A percentile compares a stretch with the other conserved stretches of the same genome.
phyloP scores from a whole-genome alignment of 108 stramenopile species.

The Discostella pseudostelligera region DNA sequence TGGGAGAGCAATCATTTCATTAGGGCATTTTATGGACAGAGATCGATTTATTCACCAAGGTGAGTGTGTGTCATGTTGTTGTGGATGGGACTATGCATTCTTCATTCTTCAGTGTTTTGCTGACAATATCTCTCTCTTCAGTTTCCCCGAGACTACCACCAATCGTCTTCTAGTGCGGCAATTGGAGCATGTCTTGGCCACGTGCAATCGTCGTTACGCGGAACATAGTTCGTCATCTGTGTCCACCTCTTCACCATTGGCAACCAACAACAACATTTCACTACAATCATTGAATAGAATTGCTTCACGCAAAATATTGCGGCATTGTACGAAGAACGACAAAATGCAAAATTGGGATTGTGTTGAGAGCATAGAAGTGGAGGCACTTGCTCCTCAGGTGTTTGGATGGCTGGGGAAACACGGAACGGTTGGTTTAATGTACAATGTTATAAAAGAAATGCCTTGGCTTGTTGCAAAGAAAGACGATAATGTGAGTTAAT shows the following conservation, averaged over 20 bases:
- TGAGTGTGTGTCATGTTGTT: neutral
- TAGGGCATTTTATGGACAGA: constrained; percentile 19
- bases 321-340: constrained; percentile 31
- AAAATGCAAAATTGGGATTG: constrained; percentile 9
- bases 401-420: constrained; percentile 26
- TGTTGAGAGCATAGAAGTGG: constrained; percentile 28
- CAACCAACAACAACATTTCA: neutral
- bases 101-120: too few species aligned
- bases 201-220: constrained; percentile 29
- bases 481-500: too few species aligned
- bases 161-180: constrained; percentile 22
- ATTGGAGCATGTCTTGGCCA: constrained; percentile 19
- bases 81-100: too few species aligned
- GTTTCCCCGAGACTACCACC: constrained; percentile 28
- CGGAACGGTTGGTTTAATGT: constrained; percentile 23
- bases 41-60: constrained; percentile 25
- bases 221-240: neutral
- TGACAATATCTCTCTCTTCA: neutral
- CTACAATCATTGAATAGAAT: constrained; percentile 9
- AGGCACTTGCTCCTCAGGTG: constrained; percentile 22
- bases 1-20: constrained; percentile 36
- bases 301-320: constrained; percentile 30
- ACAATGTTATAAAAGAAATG: constrained; percentile 26
- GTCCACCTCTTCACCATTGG: neutral
- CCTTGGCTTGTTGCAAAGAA: constrained; percentile 28